These are phyloP conservation scores for Zoysia japonica DNA, from an alignment of 176 grass and related monocot species.

Conservation along the genomic window DNA sequence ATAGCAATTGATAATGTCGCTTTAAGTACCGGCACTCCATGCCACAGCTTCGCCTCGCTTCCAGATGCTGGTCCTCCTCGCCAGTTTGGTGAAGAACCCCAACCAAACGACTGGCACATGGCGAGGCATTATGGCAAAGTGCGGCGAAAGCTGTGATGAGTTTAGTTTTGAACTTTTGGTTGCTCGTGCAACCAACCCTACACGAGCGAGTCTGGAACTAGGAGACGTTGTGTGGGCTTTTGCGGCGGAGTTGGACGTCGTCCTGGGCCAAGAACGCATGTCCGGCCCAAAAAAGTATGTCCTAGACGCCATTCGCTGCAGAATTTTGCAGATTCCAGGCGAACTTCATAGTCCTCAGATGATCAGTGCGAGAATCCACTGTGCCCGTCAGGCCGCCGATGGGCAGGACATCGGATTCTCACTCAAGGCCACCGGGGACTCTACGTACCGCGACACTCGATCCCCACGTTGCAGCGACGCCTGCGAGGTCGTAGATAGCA, in stretches of 20 bases:
- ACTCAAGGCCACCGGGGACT: too few species aligned
- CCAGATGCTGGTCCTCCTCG: not conserved
- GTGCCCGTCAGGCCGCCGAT: too few species aligned
- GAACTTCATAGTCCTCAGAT: too few species aligned
- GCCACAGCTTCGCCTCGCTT: not conserved
- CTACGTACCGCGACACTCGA: too few species aligned
- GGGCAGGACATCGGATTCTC: too few species aligned
- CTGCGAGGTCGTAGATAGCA: too few species aligned
- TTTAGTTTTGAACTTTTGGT: not conserved
- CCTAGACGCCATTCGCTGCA: not conserved
- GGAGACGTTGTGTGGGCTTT: not conserved
- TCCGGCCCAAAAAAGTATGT: not conserved
- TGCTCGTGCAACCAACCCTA: not conserved
- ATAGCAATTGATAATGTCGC: not conserved
- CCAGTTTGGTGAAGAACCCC: constrained; percentile 6
- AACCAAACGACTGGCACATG: constrained; percentile 20
- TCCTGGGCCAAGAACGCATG: not conserved
- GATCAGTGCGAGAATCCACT: too few species aligned
- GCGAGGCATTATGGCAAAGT: constrained; percentile 13
- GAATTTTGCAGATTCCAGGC: too few species aligned
- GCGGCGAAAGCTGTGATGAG: not conserved
- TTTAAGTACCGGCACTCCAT: not conserved
- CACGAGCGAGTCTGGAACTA: not conserved
- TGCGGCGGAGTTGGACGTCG: not conserved
- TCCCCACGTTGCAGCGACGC: too few species aligned